These are phyloP conservation scores for Ambrosiella xylebori DNA, from an alignment of 2,329 filamentous ascomycete species.

Conservation along the genomic window DNA sequence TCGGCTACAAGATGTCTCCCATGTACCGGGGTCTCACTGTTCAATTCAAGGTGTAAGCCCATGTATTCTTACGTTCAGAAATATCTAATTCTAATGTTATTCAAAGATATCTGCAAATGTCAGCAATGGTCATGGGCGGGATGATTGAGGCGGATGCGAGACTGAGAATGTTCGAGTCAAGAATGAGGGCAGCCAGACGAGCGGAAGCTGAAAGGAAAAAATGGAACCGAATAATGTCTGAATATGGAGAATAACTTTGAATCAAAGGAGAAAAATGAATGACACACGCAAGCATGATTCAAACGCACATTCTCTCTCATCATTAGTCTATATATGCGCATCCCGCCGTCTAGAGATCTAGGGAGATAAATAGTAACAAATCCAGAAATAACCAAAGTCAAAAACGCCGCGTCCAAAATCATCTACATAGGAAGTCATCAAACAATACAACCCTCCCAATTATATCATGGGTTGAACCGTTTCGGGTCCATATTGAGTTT, in stretches of 20 bases:
- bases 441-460: neutral
- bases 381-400: neutral
- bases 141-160: constrained; percentile 60
- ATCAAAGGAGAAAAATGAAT: neutral
- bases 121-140: constrained; percentile 63
- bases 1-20: constrained; percentile 49
- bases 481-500: constrained; percentile 94
- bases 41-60: constrained; percentile 58
- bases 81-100: neutral
- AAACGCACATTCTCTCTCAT: neutral
- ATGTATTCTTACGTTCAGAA: neutral
- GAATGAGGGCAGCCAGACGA: constrained; percentile 46
- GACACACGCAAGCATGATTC: neutral
- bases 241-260: constrained; percentile 29
- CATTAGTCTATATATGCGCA: neutral
- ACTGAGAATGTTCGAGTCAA: constrained; percentile 49
- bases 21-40: constrained; percentile 56
- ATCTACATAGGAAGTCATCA: too few relatives aligned
- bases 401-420: neutral
- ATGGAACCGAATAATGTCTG: constrained; percentile 50
- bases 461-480: constrained; percentile 39
- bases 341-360: neutral
- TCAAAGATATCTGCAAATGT: constrained; percentile 64
- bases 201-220: constrained; percentile 46
- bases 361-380: neutral